Percentiles rank a stretch among this genome's conserved stretches.
Conservation (phyloP, 2,329 filamentous ascomycete genomes). For the Seiridium unicorne region DNA sequence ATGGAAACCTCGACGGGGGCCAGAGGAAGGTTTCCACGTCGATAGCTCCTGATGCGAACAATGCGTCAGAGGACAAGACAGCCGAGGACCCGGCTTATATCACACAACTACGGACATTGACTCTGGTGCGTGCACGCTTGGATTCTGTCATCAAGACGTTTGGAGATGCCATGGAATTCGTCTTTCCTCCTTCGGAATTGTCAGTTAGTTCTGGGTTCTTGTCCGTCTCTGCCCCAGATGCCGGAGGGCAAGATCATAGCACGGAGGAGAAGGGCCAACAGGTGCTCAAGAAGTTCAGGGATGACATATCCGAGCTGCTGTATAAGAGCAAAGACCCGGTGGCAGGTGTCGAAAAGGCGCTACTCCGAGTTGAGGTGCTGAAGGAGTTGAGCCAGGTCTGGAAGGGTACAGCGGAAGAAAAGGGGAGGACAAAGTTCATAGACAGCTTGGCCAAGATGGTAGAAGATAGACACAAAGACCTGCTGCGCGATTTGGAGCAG, state of each 20-base stretch:
- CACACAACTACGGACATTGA: slow-evolving; percentile 76
- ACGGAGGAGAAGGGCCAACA: slow-evolving; percentile 86
- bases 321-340: slow-evolving; percentile 51
- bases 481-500: slow-evolving; percentile 52
- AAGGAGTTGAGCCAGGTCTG: slow-evolving; percentile 77
- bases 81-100: slow-evolving; percentile 60
- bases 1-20: slow-evolving; percentile 8
- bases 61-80: slow-evolving; percentile 16
- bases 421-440: slow-evolving; percentile 76
- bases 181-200: slow-evolving; percentile 82
- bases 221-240: slow-evolving; percentile 83
- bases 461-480: slow-evolving; percentile 66
- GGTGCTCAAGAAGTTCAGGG: slow-evolving; percentile 66
- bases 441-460: slow-evolving; percentile 79
- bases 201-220: slow-evolving; percentile 84
- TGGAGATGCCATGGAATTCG: slow-evolving; percentile 94
- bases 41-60: slow-evolving; percentile 11
- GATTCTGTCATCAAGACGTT: slow-evolving; percentile 90
- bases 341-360: slow-evolving; percentile 71
- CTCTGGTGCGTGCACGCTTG: slow-evolving; percentile 77
- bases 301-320: slow-evolving; percentile 68
- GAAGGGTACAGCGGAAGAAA: slow-evolving; percentile 95
- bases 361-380: slow-evolving; percentile 71
- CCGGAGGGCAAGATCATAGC: slow-evolving; percentile 59
- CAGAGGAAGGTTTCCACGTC: slow-evolving; percentile 20